Evolutionary conservation across 306 rosid species (phyloP).

Genomic region (Gleditsia sinensis): DNA sequence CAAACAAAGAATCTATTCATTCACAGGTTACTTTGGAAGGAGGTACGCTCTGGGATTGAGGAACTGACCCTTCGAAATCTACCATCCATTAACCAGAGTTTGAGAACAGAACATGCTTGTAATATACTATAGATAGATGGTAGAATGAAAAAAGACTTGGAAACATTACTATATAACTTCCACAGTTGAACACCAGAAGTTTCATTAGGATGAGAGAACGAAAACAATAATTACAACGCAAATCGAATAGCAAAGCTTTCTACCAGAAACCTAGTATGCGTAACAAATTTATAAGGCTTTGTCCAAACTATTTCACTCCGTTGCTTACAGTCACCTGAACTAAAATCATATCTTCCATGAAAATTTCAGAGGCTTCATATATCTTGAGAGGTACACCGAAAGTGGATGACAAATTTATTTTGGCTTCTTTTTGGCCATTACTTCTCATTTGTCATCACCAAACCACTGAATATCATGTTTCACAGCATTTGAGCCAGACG

Average conservation of each 20-base stretch:
- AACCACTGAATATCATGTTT: constrained; percentile 14
- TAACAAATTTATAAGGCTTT: not conserved
- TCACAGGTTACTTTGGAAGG: too few relatives aligned
- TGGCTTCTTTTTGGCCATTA: not conserved
- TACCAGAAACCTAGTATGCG: not conserved
- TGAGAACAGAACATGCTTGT: not conserved
- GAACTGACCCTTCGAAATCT: too few relatives aligned
- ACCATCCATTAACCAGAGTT: too few relatives aligned
- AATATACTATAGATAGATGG: too few relatives aligned
- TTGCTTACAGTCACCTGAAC: not conserved
- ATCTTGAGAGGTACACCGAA: not conserved
- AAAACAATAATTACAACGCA: constrained; percentile 10
- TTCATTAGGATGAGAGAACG: not conserved
- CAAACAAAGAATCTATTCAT: too few relatives aligned
- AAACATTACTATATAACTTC: not conserved
- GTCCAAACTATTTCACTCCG: constrained; percentile 22
- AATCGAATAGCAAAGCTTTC: not conserved
- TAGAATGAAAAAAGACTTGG: too few relatives aligned
- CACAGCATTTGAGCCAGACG: constrained; percentile 20
- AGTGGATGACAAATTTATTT: not conserved
- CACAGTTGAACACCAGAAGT: not conserved
- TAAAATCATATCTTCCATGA: not conserved
- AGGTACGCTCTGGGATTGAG: too few relatives aligned
- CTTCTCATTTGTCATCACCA: constrained; percentile 17
- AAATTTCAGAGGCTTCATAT: not conserved